Conservation (phyloP, 176 grass and related monocot species). For the Carex myosuroides region DNA sequence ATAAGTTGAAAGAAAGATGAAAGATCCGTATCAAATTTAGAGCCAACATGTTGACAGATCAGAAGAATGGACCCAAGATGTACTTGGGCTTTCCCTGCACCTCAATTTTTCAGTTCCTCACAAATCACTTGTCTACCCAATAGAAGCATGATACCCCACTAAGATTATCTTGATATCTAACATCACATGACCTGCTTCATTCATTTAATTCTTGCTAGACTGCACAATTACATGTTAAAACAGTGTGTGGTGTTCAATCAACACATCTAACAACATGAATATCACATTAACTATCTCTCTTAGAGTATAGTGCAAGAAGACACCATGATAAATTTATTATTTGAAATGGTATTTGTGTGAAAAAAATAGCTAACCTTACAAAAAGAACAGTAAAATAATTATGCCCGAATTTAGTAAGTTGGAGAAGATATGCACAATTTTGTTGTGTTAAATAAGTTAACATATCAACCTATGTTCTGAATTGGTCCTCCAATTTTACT, state of each 20-base stretch:
- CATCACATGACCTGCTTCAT: not conserved
- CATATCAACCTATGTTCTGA: not conserved
- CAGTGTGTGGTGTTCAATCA: not conserved
- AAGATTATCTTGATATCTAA: slow-evolving; percentile 9
- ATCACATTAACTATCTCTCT: not conserved
- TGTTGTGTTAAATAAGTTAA: not conserved
- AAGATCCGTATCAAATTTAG: not conserved
- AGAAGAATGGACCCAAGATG: not conserved
- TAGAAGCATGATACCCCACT: slow-evolving; percentile 8
- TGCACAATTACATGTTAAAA: not conserved
- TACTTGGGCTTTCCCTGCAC: not conserved
- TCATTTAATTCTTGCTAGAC: slow-evolving; percentile 6
- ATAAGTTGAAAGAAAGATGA: not conserved
- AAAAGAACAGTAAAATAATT: not conserved
- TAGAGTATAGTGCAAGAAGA: too few species aligned
- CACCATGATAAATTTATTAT: too few species aligned
- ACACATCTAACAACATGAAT: not conserved
- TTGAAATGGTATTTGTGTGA: too few species aligned
- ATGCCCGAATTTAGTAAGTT: not conserved
- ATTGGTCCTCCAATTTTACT: not conserved
- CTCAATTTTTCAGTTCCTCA: not conserved
- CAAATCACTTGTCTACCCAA: slow-evolving; percentile 9
- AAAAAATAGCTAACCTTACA: not conserved
- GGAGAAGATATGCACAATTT: not conserved
- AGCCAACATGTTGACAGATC: not conserved